Evolutionary conservation across 495 filamentous ascomycete genomes (phyloP).

Genomic region (Pseudomonodictys pantanalensis): DNA sequence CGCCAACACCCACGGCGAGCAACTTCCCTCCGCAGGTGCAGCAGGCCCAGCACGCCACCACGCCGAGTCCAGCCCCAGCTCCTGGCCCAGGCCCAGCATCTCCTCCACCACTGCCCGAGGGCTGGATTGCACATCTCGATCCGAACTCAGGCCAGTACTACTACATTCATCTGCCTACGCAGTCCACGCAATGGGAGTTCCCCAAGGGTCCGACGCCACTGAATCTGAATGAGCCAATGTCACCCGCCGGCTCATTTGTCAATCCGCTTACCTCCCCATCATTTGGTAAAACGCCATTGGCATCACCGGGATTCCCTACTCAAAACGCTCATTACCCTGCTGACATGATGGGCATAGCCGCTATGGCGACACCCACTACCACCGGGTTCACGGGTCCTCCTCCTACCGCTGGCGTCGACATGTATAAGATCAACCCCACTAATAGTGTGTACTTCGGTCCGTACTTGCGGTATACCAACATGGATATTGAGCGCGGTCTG

Average conservation of each 20-base stretch:
- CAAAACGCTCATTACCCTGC: conserved; percentile 63
- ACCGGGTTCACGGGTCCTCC: conserved; percentile 80
- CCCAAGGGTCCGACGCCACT: conserved; percentile 87
- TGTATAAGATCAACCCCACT: conserved; percentile 88
- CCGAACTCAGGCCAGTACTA: conserved; percentile 96
- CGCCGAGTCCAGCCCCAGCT: conserved; percentile 48
- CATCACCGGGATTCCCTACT: conserved; percentile 55
- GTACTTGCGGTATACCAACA: conserved; percentile 92
- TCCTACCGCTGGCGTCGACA: conserved; percentile 78
- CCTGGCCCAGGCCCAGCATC: conserved; percentile 66
- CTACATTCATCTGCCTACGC: conserved; percentile 94
- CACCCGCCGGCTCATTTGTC: conserved; percentile 72
- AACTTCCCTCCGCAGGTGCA: conserved; percentile 20
- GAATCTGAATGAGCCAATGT: conserved; percentile 76
- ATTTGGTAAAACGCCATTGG: conserved; percentile 68
- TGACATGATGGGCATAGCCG: conserved; percentile 72
- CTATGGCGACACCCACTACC: conserved; percentile 62
- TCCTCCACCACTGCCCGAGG: conserved; percentile 90
- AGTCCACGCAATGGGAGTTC: conserved; percentile 98
- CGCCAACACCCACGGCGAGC: conserved; percentile 14
- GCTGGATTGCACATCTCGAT: conserved; percentile 97
- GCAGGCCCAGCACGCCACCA: conserved; percentile 7
- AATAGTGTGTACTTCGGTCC: conserved; percentile 99
- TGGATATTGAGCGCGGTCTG: conserved; percentile 87
- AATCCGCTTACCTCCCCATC: conserved; percentile 73